These are phyloP conservation scores for Myriangium duriaei DNA, from an alignment of 2,329 filamentous ascomycete species.

Conservation along the genomic window DNA sequence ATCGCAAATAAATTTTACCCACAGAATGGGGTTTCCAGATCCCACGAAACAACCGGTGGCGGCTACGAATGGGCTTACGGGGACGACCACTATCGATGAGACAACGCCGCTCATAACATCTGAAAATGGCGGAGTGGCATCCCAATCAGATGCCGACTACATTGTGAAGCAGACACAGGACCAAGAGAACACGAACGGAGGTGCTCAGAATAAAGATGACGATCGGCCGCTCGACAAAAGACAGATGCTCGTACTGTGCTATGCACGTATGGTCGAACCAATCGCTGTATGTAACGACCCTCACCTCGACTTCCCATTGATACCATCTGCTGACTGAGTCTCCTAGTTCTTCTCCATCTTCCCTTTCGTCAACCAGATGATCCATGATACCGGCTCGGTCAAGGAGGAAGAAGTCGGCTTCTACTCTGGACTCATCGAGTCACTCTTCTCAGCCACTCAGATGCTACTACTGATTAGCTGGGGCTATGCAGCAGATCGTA, in stretches of 20 bases:
- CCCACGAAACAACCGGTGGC: too few species aligned
- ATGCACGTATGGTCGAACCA: constrained; percentile 59
- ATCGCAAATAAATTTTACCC: too few species aligned
- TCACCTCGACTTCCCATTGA: neutral
- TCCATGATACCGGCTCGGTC: constrained; percentile 51
- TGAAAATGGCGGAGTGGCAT: constrained; percentile 1
- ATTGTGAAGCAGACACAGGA: constrained; percentile 1
- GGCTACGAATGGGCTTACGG: too few species aligned
- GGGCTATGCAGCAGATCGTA: constrained; percentile 53
- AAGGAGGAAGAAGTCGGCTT: constrained; percentile 59
- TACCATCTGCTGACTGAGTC: neutral
- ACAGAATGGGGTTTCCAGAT: too few species aligned
- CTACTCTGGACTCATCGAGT: constrained; percentile 62
- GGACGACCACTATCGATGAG: constrained; percentile 4
- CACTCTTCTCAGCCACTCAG: constrained; percentile 60
- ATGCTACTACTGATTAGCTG: constrained; percentile 68
- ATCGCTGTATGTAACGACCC: constrained; percentile 44
- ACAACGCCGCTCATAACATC: constrained; percentile 7
- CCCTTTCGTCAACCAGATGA: constrained; percentile 70
- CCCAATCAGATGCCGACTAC: constrained; percentile 5
- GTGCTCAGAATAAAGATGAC: constrained; percentile 16
- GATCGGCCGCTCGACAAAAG: constrained; percentile 42
- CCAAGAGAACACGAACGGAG: neutral
- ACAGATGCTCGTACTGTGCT: constrained; percentile 65
- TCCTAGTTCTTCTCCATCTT: constrained; percentile 61